A percentile compares a stretch with the other conserved stretches of the same genome.
These are phyloP conservation scores for Penicillium decumbens DNA, from an alignment of 2,329 filamentous ascomycete genomes.

Conservation along the genomic window DNA sequence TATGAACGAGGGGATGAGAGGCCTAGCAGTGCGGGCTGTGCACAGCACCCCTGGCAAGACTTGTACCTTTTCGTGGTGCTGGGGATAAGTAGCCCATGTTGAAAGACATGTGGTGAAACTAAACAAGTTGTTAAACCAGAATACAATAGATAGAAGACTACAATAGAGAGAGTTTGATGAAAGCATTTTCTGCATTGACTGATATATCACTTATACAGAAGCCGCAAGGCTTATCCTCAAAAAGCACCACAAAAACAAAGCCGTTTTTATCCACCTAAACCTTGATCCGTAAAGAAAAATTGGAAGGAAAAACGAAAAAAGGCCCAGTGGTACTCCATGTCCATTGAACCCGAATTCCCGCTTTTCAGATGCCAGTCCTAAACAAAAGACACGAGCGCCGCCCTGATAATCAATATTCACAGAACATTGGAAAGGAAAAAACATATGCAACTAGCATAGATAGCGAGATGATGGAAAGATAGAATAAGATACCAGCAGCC, in stretches of 20 bases:
- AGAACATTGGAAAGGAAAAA: slow-evolving; percentile 9
- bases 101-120: slow-evolving; percentile 9
- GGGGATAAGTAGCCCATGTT: slow-evolving; percentile 14
- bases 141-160: not conserved
- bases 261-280: slow-evolving; percentile 5
- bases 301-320: slow-evolving; percentile 9
- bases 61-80: slow-evolving; percentile 20
- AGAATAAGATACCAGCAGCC: slow-evolving; percentile 5
- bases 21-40: slow-evolving; percentile 13
- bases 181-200: slow-evolving; percentile 15
- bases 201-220: slow-evolving; percentile 19
- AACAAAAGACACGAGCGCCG: slow-evolving; percentile 14
- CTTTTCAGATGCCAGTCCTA: slow-evolving; percentile 21
- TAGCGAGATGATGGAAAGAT: slow-evolving; percentile 4
- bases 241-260: not conserved
- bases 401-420: slow-evolving; percentile 21
- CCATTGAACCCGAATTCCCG: slow-evolving; percentile 16
- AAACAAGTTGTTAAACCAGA: slow-evolving; percentile 6
- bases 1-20: not conserved
- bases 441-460: slow-evolving; percentile 17
- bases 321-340: slow-evolving; percentile 19
- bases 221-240: slow-evolving; percentile 15
- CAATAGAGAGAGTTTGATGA: not conserved
- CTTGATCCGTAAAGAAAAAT: not conserved
- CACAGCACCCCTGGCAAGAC: slow-evolving; percentile 8